These are phyloP conservation scores for Blastobotrys malaysiensis DNA, from an alignment of 1,139 yeast genomes.

Conservation along the genomic window DNA sequence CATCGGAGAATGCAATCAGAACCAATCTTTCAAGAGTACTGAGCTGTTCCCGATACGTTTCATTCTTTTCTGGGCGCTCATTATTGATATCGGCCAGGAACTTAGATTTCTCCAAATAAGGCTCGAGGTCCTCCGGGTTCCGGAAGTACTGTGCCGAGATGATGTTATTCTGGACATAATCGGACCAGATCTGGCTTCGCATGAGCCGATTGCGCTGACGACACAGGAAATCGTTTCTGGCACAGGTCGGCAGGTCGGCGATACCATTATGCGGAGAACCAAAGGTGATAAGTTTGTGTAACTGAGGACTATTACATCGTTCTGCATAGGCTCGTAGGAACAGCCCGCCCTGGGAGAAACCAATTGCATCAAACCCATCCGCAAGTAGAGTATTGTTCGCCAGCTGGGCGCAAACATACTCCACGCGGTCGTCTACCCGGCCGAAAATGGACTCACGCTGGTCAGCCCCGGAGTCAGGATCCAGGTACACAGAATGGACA, in stretches of 20 bases:
- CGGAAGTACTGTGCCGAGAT: slow-evolving; percentile 77
- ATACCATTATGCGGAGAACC: slow-evolving; percentile 85
- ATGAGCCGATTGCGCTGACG: slow-evolving; percentile 48
- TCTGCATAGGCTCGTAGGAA: slow-evolving; percentile 63
- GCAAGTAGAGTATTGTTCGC: slow-evolving; percentile 38
- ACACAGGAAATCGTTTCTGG: slow-evolving; percentile 56
- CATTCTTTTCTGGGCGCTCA: slow-evolving; percentile 40
- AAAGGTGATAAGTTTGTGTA: slow-evolving; percentile 58
- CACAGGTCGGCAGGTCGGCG: slow-evolving; percentile 61
- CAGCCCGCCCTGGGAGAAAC: slow-evolving; percentile 81
- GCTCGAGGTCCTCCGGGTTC: slow-evolving; percentile 39
- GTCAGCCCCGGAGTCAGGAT: slow-evolving; percentile 48
- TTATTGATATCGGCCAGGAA: slow-evolving; percentile 65
- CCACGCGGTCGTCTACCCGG: slow-evolving; percentile 45
- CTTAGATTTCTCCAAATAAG: slow-evolving; percentile 46
- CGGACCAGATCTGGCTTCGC: slow-evolving; percentile 57
- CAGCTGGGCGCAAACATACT: slow-evolving; percentile 41
- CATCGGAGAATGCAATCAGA: slow-evolving; percentile 54
- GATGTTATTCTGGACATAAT: slow-evolving; percentile 50
- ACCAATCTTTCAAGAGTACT: slow-evolving; percentile 47
- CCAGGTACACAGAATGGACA: slow-evolving; percentile 50
- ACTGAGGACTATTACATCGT: slow-evolving; percentile 44
- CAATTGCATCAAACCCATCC: slow-evolving; percentile 66
- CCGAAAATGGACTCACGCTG: slow-evolving; percentile 55
- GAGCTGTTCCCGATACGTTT: slow-evolving; percentile 42